Base-by-base conservation (phyloP, 768 basidiomycete genomes). In the Pisolithus tinctorius region DNA sequence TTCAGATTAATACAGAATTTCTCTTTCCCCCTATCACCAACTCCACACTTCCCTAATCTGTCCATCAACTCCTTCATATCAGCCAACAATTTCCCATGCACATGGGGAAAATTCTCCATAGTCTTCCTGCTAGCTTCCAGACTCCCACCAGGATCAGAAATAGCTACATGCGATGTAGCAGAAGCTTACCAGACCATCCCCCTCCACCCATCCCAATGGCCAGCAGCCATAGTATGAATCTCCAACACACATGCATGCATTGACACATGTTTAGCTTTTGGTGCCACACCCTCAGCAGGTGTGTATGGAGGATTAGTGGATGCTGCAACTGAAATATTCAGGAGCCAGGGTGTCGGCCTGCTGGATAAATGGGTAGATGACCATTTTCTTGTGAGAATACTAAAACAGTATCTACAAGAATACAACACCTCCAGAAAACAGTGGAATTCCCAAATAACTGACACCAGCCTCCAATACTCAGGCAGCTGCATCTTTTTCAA, bases 71-170 rank as follows among this genome's bases (percentile, higher is more conserved):
- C 47, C 14, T 48, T 34, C 25, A 48, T 77, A 29, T 45, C 68
- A 41, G 59, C 72, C 0, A 46, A 58, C 29, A 10, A 52, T 13
- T 65, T 68, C 50, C 75, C 74, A 0, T 75, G 72, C 60, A 71
- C 69, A 1, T 77, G 72, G 74, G 45, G 45, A n/a, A n/a, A n/a
- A n/a, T n/a, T n/a, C n/a, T n/a, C n/a, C n/a, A n/a, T n/a, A n/a
- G n/a, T n/a, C n/a, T n/a, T n/a, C n/a, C n/a, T n/a, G n/a, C n/a
- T n/a, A n/a, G n/a, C n/a, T n/a, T n/a, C n/a, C n/a, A n/a, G n/a
- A n/a, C n/a, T n/a, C n/a, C n/a, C n/a, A n/a, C n/a, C n/a, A n/a
- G n/a, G n/a, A n/a, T n/a, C n/a, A n/a, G n/a, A n/a, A n/a, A n/a
- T n/a, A n/a, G n/a, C n/a, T n/a, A n/a, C n/a, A n/a, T n/a, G n/a